Evolutionary conservation across 202 grass and related monocot genomes (phyloP).

Genomic region (Schoenoplectus tabernaemontani): DNA sequence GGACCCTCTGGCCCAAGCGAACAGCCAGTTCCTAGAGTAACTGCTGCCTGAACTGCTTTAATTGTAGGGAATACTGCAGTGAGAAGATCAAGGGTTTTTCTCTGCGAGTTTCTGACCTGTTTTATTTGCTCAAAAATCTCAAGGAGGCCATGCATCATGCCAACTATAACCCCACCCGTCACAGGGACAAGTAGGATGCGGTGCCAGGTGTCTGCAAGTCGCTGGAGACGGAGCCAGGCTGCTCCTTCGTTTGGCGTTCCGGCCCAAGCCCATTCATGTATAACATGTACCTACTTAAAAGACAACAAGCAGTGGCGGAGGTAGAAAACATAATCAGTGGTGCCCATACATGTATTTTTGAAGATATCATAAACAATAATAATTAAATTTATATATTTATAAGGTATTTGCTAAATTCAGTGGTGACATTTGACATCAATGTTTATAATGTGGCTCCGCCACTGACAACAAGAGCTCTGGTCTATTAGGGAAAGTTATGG

Average conservation of each 20-base stretch:
- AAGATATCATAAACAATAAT: no score
- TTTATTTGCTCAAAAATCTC: conserved; percentile 98
- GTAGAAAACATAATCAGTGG: no score
- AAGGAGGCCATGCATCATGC: conserved; percentile 98
- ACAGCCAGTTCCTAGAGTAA: conserved; percentile 91
- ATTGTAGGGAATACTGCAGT: conserved; percentile 74
- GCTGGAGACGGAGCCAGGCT: conserved; percentile 91
- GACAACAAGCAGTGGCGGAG: no score
- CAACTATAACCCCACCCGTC: conserved; percentile 96
- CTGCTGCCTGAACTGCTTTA: conserved; percentile 88
- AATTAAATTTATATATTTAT: no score
- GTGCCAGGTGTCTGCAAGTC: conserved; percentile 93
- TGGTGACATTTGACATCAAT: no score
- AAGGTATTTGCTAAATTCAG: no score
- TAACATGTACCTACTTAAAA: conserved; percentile 65
- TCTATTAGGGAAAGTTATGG: not conserved
- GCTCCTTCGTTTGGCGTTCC: conserved; percentile 90
- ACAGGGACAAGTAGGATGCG: conserved; percentile 93
- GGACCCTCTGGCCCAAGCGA: conserved; percentile 94
- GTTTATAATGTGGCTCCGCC: no score
- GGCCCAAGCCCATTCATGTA: conserved; percentile 99
- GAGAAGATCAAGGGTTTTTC: conserved; percentile 75
- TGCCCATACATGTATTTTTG: no score
- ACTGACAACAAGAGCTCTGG: not conserved
- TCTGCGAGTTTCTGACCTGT: conserved; percentile 60